Evolutionary conservation across 306 rosid genomes (phyloP).

Genomic region (Spatholobus suberectus): DNA sequence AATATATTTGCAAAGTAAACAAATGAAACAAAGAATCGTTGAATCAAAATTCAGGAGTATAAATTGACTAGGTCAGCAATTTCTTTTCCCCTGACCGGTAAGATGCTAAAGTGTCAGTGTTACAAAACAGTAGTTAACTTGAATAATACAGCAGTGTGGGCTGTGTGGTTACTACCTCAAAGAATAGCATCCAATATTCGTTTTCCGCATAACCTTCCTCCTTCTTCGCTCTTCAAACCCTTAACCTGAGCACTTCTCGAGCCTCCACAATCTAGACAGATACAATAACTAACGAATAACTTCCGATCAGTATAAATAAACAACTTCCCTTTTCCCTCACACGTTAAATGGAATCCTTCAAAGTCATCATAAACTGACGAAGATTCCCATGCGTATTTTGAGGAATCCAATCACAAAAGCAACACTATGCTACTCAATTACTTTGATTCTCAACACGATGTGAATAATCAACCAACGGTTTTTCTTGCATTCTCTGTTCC

Average conservation of each 20-base stretch:
- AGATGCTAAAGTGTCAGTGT: background rate
- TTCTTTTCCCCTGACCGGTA: background rate
- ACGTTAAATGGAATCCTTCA: background rate
- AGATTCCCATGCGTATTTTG: background rate
- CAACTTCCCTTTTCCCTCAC: background rate
- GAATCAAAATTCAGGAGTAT: background rate
- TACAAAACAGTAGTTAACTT: background rate
- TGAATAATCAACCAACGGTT: conserved; percentile 46
- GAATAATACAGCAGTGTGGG: background rate
- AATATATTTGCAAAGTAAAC: background rate
- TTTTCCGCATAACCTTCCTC: background rate
- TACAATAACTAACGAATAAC: too few species aligned
- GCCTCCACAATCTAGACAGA: too few species aligned
- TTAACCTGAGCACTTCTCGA: too few species aligned
- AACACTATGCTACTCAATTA: background rate
- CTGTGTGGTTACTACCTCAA: background rate
- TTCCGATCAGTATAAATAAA: too few species aligned
- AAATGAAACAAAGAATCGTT: background rate
- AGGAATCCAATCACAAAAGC: background rate
- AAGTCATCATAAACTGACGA: too few species aligned
- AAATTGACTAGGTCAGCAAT: background rate
- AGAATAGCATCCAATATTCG: too few species aligned
- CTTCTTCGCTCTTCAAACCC: background rate
- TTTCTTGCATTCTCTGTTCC: conserved; percentile 42
- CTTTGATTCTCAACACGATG: background rate